Conservation (phyloP, 345 rosid species). For the Populus ilicifolia region DNA sequence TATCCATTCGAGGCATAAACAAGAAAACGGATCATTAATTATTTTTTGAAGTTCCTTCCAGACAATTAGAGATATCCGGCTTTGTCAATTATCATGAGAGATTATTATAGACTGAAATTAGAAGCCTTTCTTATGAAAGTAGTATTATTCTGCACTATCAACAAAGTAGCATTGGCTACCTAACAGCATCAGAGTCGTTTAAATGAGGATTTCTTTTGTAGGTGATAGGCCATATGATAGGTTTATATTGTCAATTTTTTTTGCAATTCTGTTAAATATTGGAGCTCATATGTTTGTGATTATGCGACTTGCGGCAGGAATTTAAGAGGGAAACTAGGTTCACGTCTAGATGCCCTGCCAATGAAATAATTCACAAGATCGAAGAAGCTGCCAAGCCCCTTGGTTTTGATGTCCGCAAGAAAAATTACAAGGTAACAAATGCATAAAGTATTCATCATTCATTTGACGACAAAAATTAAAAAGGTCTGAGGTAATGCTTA, state of each 20-base stretch:
- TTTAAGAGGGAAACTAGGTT: slow-evolving; percentile 91
- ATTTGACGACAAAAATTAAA: not conserved
- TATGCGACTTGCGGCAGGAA: slow-evolving; percentile 36
- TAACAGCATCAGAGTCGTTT: not conserved
- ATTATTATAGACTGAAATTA: not conserved
- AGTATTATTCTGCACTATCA: not conserved
- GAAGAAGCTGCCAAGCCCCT: slow-evolving; percentile 94
- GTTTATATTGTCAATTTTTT: not conserved
- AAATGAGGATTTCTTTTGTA: not conserved
- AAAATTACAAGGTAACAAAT: slow-evolving; percentile 73
- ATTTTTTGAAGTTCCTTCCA: not conserved
- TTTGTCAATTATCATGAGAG: not conserved
- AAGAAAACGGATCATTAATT: not conserved
- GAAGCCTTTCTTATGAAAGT: not conserved
- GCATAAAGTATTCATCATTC: not conserved
- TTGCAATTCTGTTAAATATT: not conserved
- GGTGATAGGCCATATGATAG: not conserved
- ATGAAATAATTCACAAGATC: slow-evolving; percentile 78
- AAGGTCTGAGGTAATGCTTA: not conserved
- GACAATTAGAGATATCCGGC: not conserved
- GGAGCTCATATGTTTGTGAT: not conserved
- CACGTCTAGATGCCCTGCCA: slow-evolving; percentile 72
- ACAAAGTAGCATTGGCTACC: not conserved
- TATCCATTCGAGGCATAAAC: not conserved
- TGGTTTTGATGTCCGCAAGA: slow-evolving; percentile 85